phyloP scores from a whole-genome alignment of 345 rosid species.

The Brassica napus region Da-Ae NC_063442.1:33399501-33400000 shows the following conservation, averaged over 20 bases:
- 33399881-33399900: constrained; percentile 60
- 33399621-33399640: constrained; percentile 2
- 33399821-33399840: constrained; percentile 52
- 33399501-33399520: constrained; percentile 11
- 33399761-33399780: constrained; percentile 59
- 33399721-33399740: constrained; percentile 1
- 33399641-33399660: not conserved
- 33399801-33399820: constrained; percentile 58
- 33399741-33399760: constrained; percentile 35
- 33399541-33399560: constrained; percentile 8
- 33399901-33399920: constrained; percentile 73
- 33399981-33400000: constrained; percentile 70
- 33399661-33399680: constrained; percentile 9
- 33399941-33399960: constrained; percentile 84
- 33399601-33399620: constrained; percentile 10
- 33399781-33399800: constrained; percentile 55
- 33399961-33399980: constrained; percentile 89
- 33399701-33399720: constrained; percentile 3
- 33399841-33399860: constrained; percentile 59
- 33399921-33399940: constrained; percentile 92
- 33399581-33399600: constrained; percentile 2
- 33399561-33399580: constrained; percentile 17
- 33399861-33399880: constrained; percentile 92
- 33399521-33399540: not conserved
- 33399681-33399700: constrained; percentile 9